Conservation (phyloP, 371 early-diverging fungal genomes). For the Chytridiales sp. region DNA sequence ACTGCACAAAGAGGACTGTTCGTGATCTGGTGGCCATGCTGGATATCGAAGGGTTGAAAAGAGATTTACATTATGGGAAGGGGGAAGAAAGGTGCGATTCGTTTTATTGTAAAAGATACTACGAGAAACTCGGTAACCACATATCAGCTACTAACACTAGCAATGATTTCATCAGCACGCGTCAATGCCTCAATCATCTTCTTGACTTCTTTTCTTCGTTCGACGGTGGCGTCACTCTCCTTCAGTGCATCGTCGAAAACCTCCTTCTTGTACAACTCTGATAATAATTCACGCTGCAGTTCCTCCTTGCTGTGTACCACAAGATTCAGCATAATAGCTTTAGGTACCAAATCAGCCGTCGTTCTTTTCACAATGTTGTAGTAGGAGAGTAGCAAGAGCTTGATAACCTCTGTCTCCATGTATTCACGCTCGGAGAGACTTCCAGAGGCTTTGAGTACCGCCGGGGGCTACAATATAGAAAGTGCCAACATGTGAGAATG, state of each 20-base stretch:
- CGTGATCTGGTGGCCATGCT: constrained; percentile 85
- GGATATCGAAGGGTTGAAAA: neutral
- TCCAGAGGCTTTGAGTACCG: constrained; percentile 91
- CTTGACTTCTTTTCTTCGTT: constrained; percentile 91
- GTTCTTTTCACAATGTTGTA: constrained; percentile 98
- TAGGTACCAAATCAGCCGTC: constrained; percentile 97
- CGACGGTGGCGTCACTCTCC: constrained; percentile 90
- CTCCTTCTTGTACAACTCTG: constrained; percentile 94
- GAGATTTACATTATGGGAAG: too few relatives aligned
- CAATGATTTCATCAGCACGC: constrained; percentile 88
- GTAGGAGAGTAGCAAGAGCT: constrained; percentile 93
- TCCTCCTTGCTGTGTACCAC: constrained; percentile 88
- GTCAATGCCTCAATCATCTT: constrained; percentile 97
- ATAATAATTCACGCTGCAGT: constrained; percentile 91
- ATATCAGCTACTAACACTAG: constrained; percentile 31
- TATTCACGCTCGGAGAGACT: constrained; percentile 92
- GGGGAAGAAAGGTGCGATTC: too few relatives aligned
- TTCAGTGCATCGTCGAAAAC: constrained; percentile 87
- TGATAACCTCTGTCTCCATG: constrained; percentile 97
- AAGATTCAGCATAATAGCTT: constrained; percentile 97
- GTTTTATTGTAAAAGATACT: too few relatives aligned
- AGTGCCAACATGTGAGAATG: constrained; percentile 1
- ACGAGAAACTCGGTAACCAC: too few relatives aligned
- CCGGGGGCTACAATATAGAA: constrained; percentile 68
- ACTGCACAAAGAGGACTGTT: constrained; percentile 89